These are phyloP conservation scores for Cyclaneusma minus DNA, from an alignment of 2,329 filamentous ascomycete species.

Conservation along the genomic window DNA sequence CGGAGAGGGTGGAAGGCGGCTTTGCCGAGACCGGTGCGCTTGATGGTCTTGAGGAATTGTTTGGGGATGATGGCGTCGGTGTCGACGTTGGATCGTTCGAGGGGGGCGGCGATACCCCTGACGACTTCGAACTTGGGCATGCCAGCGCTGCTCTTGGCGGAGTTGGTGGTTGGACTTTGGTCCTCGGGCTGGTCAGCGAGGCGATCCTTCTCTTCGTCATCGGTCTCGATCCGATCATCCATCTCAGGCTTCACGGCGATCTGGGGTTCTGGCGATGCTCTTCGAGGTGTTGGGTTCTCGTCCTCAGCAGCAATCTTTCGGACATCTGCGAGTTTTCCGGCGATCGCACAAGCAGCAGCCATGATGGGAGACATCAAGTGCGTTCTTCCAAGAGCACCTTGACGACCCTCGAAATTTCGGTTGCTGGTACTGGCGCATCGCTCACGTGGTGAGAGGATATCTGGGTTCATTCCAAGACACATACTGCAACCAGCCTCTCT, in stretches of 20 bases:
- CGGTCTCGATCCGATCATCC: constrained; percentile 35
- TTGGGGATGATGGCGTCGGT: constrained; percentile 99
- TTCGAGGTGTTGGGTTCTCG: constrained; percentile 26
- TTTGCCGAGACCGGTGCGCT: constrained; percentile 80
- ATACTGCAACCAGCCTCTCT: constrained; percentile 96
- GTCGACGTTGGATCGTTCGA: constrained; percentile 84
- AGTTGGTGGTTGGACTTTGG: constrained; percentile 48
- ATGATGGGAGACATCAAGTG: constrained; percentile 96
- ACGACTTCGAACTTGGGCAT: constrained; percentile 73
- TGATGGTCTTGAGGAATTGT: constrained; percentile 98
- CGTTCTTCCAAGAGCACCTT: constrained; percentile 80
- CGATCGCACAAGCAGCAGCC: constrained; percentile 81
- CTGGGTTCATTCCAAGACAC: constrained; percentile 98
- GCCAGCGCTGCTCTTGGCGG: constrained; percentile 38
- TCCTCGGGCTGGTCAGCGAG: constrained; percentile 48
- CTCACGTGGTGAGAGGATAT: constrained; percentile 84
- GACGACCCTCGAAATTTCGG: constrained; percentile 92
- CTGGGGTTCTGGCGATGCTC: constrained; percentile 10
- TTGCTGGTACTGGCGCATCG: constrained; percentile 93
- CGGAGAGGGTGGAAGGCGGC: constrained; percentile 81
- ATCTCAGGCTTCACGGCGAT: constrained; percentile 27
- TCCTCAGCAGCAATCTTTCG: constrained; percentile 56
- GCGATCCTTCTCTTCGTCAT: constrained; percentile 35
- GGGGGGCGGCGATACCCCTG: constrained; percentile 73
- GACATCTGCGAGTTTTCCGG: constrained; percentile 83